Evolutionary conservation across 768 basidiomycete genomes (phyloP), one percentile per base, ranked within the genome.

Genomic region (Candolleomyces aberdarensis): DNA sequence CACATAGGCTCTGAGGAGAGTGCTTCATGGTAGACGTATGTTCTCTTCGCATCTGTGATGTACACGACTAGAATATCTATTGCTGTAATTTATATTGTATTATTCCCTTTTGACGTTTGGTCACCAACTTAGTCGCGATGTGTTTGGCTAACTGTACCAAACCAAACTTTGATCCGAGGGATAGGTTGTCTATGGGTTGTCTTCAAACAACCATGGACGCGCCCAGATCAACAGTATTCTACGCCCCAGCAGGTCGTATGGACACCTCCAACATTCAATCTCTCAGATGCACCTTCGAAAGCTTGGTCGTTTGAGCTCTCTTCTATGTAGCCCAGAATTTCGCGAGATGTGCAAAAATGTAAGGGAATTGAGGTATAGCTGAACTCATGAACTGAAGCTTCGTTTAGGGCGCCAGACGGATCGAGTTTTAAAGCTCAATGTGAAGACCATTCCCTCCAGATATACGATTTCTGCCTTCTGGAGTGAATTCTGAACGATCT

Each of bases 351-450:
- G 80, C 82, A 0, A 83, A 81, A 74, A 87, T 87, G 87, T 85
- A 62, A 26, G 22, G 5, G 13, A 19, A 31, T 51, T 47, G 5
- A 26, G 26, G 3, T 26, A 2, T 26, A 2, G 5, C 1, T 14
- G 15, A n/a, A 22, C 40, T 26, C n/a, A 20, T 46, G 50, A 17
- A n/a, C 10, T 29, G 17, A 40, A 11, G 29, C 44, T 40, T 47
- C 29, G 58, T 44, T 26, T 26, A 95, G 92, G 87, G 90, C 83
- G 64, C 81, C 85, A 14, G 92, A 95, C 65, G 92, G 91, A 0
- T 84, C 87, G 3, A 79, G 77, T 15, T 73, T 87, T 0, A 78
- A 95, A 11, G 77, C 83, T 0, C 85, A 88, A 41, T 87, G 85
- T 64, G 93, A 96, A 71, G 85, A 92, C 64, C 74, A 87, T 26